Evolutionary conservation across 768 basidiomycete species (phyloP).

Genomic region (Pilatotrama ljubarskyi): DNA sequence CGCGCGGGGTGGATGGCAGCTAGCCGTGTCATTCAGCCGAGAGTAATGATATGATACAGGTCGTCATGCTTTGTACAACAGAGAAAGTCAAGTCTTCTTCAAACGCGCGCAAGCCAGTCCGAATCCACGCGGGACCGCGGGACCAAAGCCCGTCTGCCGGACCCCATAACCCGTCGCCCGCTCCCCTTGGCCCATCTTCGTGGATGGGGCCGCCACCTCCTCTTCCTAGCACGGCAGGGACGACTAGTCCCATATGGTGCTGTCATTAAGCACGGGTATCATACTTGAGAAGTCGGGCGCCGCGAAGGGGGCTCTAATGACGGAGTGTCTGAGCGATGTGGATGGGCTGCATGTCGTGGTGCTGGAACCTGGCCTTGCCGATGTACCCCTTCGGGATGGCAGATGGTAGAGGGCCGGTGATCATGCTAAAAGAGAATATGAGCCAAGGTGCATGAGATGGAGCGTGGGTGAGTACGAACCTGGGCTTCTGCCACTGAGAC

Average conservation of each 20-base stretch:
- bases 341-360: slow-evolving; percentile 13
- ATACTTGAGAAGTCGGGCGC: slow-evolving; percentile 13
- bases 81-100: background rate
- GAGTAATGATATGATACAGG: slow-evolving; percentile 14
- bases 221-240: background rate
- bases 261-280: slow-evolving; percentile 18
- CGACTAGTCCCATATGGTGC: slow-evolving; percentile 20
- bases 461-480: slow-evolving; percentile 15
- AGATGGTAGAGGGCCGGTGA: slow-evolving; percentile 21
- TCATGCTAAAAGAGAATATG: slow-evolving; percentile 1
- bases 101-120: background rate
- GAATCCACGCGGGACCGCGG: too few relatives aligned
- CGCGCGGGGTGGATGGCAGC: slow-evolving; percentile 17
- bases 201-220: background rate
- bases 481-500: slow-evolving; percentile 26
- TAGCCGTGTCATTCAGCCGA: slow-evolving; percentile 1
- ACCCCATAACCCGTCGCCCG: background rate
- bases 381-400: slow-evolving; percentile 25
- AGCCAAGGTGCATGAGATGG: background rate
- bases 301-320: slow-evolving; percentile 7
- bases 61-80: slow-evolving; percentile 11
- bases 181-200: background rate
- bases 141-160: too few relatives aligned
- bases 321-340: slow-evolving; percentile 14
- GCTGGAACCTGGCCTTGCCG: slow-evolving; percentile 21